phyloP scores from a whole-genome alignment of 495 filamentous ascomycete genomes.

The Penicillium alfredii region DNA sequence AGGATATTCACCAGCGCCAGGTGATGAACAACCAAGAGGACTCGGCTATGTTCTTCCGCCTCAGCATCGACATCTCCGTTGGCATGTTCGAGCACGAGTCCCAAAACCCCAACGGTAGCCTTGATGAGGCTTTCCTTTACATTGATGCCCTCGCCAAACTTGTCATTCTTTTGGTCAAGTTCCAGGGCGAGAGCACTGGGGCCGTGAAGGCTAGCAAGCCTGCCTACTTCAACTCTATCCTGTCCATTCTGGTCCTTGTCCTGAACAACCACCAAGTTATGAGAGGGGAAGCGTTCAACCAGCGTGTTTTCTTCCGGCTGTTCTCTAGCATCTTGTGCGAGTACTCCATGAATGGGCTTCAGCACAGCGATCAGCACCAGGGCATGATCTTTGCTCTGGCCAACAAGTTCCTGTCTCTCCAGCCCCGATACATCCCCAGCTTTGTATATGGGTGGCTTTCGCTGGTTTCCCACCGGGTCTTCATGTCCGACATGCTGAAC shows the following conservation, averaged over 20 bases:
- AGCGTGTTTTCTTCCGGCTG: conserved; percentile 85
- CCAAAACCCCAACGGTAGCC: conserved; percentile 51
- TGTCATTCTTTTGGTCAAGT: conserved; percentile 65
- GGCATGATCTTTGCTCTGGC: conserved; percentile 69
- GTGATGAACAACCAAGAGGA: conserved; percentile 68
- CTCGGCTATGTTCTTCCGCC: conserved; percentile 68
- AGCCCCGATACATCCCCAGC: conserved; percentile 67
- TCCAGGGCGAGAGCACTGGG: conserved; percentile 54
- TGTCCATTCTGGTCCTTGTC: conserved; percentile 70
- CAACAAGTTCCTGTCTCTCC: conserved; percentile 64
- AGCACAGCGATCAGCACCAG: conserved; percentile 52
- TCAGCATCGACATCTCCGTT: conserved; percentile 74
- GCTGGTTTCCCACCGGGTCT: conserved; percentile 76
- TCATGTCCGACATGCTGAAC: conserved; percentile 74
- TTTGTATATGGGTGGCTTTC: conserved; percentile 83
- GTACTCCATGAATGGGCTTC: conserved; percentile 42
- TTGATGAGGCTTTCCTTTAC: conserved; percentile 66
- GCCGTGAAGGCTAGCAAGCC: conserved; percentile 55
- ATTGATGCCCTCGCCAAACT: conserved; percentile 88
- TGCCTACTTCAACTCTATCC: conserved; percentile 64
- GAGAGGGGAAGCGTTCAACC: conserved; percentile 74
- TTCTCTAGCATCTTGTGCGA: conserved; percentile 81
- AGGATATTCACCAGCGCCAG: conserved; percentile 69
- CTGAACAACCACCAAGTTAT: conserved; percentile 80
- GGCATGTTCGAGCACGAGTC: conserved; percentile 64